A percentile compares a stretch with the other conserved stretches of the same genome.
Evolutionary conservation across 192 early-diverging fungal genomes (phyloP).

Genomic region (Linnemannia hyalina): DNA sequence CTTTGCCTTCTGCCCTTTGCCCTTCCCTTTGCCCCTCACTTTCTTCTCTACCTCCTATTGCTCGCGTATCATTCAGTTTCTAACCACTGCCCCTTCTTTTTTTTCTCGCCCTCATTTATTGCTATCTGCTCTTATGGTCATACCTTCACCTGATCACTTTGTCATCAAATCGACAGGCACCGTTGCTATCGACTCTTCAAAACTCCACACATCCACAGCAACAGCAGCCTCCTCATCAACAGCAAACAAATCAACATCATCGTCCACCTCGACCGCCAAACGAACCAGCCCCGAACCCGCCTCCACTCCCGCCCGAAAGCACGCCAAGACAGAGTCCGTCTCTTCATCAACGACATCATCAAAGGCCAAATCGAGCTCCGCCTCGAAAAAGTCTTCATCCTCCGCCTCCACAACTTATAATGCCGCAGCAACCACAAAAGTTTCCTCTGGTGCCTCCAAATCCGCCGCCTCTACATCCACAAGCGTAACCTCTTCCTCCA

Average conservation of each 20-base stretch:
- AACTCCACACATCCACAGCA: not conserved
- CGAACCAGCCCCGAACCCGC: conserved; percentile 45
- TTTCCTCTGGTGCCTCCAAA: conserved; percentile 1
- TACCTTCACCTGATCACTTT: not conserved
- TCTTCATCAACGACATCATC: conserved; percentile 13
- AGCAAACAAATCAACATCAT: not conserved
- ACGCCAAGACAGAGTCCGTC: conserved; percentile 51
- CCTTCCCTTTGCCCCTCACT: not conserved
- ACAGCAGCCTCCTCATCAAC: not conserved
- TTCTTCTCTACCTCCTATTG: not conserved
- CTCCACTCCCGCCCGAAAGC: conserved; percentile 27
- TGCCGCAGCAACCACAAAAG: conserved; percentile 8
- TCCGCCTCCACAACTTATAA: conserved; percentile 4
- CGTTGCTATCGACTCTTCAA: not conserved
- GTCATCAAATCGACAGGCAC: not conserved
- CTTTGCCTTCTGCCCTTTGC: not conserved
- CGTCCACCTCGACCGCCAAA: conserved; percentile 14
- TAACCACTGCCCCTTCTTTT: not conserved
- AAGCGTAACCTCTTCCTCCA: not conserved
- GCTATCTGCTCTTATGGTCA: not conserved
- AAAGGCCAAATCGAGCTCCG: conserved; percentile 34
- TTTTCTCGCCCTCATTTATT: not conserved
- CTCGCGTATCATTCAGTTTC: not conserved
- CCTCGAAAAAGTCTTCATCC: conserved; percentile 41
- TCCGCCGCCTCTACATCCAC: conserved; percentile 14